Evolutionary conservation across 805 yeast species (phyloP), one percentile per base, ranked within the genome.

Genomic region (Isabelozyma pseudorhagii): DNA sequence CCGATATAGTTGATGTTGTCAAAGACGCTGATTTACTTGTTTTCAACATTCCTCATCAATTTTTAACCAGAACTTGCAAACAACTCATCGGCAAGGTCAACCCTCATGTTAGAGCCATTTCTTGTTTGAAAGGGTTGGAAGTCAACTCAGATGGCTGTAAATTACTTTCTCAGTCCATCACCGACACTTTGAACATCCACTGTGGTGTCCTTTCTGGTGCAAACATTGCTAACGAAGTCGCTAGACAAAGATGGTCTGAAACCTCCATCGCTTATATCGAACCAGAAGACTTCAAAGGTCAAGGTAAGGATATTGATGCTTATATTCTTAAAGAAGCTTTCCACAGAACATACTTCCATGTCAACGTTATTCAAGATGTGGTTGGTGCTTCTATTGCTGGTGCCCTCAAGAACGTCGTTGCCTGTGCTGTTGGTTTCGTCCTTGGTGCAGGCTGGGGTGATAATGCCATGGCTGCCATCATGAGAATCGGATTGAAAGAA

Each of bases 381-480:
- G 96, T 96, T 21, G 99, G 99, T 67, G 94, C 91, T 50, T 89
- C 97, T 2, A 82, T 94, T 53, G 96, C 97, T 42, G 99, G 99
- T 66, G 99, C 99, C 9, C 81, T 94, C 70, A 94, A 94, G 77
- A 94, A 94, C 72, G 89, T 94, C 47, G 93, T 93, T 54, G 99
- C 99, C 38, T 77, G 91, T 64, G 96, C 97, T 55, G 97, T 96
- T 53, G 99, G 99, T 49, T 89, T 94, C 66, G 98, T 93, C 54
- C 96, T 90, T 71, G 99, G 99, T 60, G 80, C 89, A 55, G 97
- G 96, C 55, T 94, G 99, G 99, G 99, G 99, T 69, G 97, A 91
- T 72, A 94, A 94, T 68, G 98, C 99, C 56, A 91, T 93, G 72
- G 87, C 98, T 49, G 99, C 98, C 42, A 85, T 94, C 61, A 96